These are phyloP conservation scores for Pseudogymnoascus sp. DNA, from an alignment of 2,329 filamentous ascomycete species.

Conservation along the genomic window DNA sequence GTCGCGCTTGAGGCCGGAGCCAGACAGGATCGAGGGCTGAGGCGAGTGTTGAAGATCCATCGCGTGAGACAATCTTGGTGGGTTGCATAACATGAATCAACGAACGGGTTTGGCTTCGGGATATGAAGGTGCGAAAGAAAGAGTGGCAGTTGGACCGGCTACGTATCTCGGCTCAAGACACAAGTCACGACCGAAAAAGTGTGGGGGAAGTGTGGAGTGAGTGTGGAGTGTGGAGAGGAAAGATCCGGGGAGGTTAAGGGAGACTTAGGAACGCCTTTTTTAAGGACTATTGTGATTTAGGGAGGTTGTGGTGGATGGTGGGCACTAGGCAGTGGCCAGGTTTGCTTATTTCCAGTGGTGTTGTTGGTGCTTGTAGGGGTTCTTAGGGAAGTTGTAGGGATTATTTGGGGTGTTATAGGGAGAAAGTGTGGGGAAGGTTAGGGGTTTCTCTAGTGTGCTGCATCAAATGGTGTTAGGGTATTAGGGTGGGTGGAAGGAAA, in stretches of 20 bases:
- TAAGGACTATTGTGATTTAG: not conserved
- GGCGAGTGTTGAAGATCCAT: slow-evolving; percentile 31
- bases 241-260: not conserved
- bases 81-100: not conserved
- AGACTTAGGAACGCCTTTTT: not conserved
- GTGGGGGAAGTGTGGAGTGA: not conserved
- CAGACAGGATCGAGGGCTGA: slow-evolving; percentile 22
- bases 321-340: no score
- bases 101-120: not conserved
- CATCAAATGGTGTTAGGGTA: no score
- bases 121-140: not conserved
- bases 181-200: not conserved
- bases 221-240: not conserved
- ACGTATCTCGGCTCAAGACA: not conserved
- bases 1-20: slow-evolving; percentile 24
- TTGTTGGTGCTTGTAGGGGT: no score
- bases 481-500: no score
- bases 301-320: not conserved
- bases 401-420: no score
- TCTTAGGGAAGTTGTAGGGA: no score
- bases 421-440: no score
- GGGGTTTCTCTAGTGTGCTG: no score
- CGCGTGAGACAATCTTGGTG: not conserved
- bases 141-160: not conserved
- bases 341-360: no score